Evolutionary conservation across 2,329 filamentous ascomycete genomes (phyloP), one percentile per base, ranked within the genome.

Genomic region (Dendryphion nanum): DNA sequence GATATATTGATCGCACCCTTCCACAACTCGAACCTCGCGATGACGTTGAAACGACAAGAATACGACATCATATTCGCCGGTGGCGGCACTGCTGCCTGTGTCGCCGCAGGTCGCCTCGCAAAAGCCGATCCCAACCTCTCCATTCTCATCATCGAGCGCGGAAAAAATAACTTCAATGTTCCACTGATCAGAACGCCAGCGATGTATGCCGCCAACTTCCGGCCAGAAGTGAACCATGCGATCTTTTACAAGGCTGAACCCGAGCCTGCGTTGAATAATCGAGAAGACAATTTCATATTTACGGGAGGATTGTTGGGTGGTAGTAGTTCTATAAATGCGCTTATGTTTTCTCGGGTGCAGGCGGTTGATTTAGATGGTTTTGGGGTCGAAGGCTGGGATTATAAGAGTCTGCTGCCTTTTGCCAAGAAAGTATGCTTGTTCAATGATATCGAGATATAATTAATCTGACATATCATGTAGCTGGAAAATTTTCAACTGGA

Each of bases 271-370:
- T 61, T 77, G 4, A 68, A 64, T 33, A 63, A 64, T 4, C 61
- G 71, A 13, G 64, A 64, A 33, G n/a, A n/a, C n/a, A 59, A 53
- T 3, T 56, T 67, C 14, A 58, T 68, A 4, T 56, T 60, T 5
- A 55, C 50, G 7, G 67, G 66, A 29, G 68, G 70, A 12, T 71
- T 78, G 1, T 67, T 85, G 0, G 82, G 82, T 16, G 82, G 82
- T 10, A 78, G 79, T 6, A 50, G 45, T 17, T 48, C 48, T 3
- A 59, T 59, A 21, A 60, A 62, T 31, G 53, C 45, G 45, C 55
- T 60, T 53, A 45, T 48, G 49, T 69, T 69, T 43, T 66, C 63
- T 2, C 52, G 67, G 8, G 64, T 61, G 6, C 63, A 71, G 42
- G 51, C 59, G 4, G 57, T 59, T 8, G 71, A 74, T 49, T 73